Conservation (phyloP, 1,284 basidiomycete species). For the Takashimella tepidaria region DNA sequence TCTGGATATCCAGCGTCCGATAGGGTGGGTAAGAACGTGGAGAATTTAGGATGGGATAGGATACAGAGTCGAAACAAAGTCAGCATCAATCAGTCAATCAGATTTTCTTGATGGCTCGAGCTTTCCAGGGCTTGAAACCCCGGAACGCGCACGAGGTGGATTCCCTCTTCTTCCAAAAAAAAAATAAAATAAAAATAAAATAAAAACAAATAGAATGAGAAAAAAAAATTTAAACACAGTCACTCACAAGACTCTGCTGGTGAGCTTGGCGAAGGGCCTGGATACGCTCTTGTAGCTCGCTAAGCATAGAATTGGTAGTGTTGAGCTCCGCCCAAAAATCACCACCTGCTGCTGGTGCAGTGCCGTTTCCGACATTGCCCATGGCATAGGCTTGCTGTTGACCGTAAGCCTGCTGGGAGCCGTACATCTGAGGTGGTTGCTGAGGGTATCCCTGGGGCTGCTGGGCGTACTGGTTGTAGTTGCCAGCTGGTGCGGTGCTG, state of each 20-base stretch:
- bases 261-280: slow-evolving; percentile 43
- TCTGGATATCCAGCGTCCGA: slow-evolving; percentile 23
- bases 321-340: slow-evolving; percentile 45
- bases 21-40: not conserved
- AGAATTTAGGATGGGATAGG: not conserved
- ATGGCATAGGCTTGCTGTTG: slow-evolving; percentile 40
- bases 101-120: too few species aligned
- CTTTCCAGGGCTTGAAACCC: too few species aligned
- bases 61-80: not conserved
- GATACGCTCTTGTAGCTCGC: slow-evolving; percentile 43
- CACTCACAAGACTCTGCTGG: slow-evolving; percentile 34
- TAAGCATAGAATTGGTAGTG: slow-evolving; percentile 30
- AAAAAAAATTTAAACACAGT: not conserved
- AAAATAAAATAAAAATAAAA: too few species aligned
- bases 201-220: not conserved
- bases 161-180: too few species aligned
- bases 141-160: too few species aligned
- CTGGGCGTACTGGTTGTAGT: slow-evolving; percentile 18
- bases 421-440: slow-evolving; percentile 12
- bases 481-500: slow-evolving; percentile 14
- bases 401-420: slow-evolving; percentile 31
- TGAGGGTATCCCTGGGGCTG: slow-evolving; percentile 15
- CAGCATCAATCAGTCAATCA: not conserved
- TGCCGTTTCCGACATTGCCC: slow-evolving; percentile 22
- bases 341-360: slow-evolving; percentile 15